Evolutionary conservation across 768 basidiomycete genomes (phyloP).

Genomic region (Hypholoma fasciculare): DNA sequence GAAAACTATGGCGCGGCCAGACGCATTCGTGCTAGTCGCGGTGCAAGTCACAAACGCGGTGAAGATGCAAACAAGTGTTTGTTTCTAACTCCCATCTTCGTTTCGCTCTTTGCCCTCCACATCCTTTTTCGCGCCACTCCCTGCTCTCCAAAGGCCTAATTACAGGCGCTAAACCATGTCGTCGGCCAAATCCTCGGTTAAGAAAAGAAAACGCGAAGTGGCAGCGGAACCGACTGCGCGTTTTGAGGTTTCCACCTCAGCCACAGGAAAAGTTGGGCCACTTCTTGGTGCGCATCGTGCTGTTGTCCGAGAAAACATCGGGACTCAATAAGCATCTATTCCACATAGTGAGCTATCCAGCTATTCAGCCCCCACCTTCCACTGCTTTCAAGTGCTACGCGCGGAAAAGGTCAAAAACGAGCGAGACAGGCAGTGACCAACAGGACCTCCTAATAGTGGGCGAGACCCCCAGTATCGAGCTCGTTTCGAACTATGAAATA

Average conservation of each 20-base stretch:
- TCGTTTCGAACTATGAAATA: conserved; percentile 65
- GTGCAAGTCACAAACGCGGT: conserved; percentile 22
- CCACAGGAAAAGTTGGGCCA: conserved; percentile 32
- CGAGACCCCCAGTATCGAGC: conserved; percentile 84
- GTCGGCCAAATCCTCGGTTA: conserved; percentile 34
- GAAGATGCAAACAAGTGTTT: conserved; percentile 12
- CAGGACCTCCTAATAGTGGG: conserved; percentile 64
- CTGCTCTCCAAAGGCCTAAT: background rate
- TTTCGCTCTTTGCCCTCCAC: background rate
- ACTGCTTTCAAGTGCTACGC: conserved; percentile 66
- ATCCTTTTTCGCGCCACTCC: background rate
- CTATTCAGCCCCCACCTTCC: conserved; percentile 52
- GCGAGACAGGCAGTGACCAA: conserved; percentile 26
- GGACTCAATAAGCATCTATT: background rate
- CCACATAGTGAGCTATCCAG: conserved; percentile 52
- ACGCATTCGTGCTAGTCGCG: conserved; percentile 21
- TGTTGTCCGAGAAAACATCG: background rate
- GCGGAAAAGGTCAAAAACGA: conserved; percentile 40
- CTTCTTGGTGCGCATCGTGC: conserved; percentile 32
- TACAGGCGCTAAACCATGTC: conserved; percentile 27
- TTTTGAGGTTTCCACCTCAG: conserved; percentile 30
- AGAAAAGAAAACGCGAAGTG: conserved; percentile 41
- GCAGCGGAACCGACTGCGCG: conserved; percentile 22
- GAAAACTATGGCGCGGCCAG: conserved; percentile 5
- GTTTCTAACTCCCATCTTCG: conserved; percentile 14